These are phyloP conservation scores for Stereum hirsutum DNA, from an alignment of 1,284 basidiomycete genomes.

Conservation along the genomic window DNA sequence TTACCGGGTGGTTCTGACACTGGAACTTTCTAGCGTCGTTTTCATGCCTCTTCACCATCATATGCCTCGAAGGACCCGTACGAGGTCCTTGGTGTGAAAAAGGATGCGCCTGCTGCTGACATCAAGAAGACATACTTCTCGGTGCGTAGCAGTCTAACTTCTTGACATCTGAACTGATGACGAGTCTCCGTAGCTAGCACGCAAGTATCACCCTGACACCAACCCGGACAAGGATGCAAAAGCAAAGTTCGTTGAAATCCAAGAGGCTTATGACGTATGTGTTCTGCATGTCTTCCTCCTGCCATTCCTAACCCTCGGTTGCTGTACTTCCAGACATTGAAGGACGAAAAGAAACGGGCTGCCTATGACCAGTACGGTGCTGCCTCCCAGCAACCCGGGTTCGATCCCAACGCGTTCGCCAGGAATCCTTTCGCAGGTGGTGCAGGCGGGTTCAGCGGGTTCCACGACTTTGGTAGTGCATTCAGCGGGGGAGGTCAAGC, in stretches of 20 bases:
- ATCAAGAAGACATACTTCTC: slow-evolving; percentile 98
- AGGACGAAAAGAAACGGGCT: slow-evolving; percentile 90
- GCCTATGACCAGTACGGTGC: slow-evolving; percentile 94
- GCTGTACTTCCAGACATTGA: slow-evolving; percentile 54
- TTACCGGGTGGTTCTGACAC: neutral
- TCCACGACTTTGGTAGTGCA: slow-evolving; percentile 60
- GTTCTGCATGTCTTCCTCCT: slow-evolving; percentile 1
- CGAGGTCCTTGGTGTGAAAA: slow-evolving; percentile 79
- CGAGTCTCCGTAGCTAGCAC: slow-evolving; percentile 64
- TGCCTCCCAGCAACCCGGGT: slow-evolving; percentile 90
- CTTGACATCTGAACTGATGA: slow-evolving; percentile 3
- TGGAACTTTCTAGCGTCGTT: slow-evolving; percentile 44
- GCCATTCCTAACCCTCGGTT: slow-evolving; percentile 6
- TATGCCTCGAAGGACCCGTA: slow-evolving; percentile 85
- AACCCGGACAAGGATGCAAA: slow-evolving; percentile 90
- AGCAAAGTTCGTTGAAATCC: slow-evolving; percentile 95
- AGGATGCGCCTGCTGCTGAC: slow-evolving; percentile 78
- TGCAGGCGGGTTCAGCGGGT: slow-evolving; percentile 58
- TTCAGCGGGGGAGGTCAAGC: slow-evolving; percentile 50
- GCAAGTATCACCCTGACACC: slow-evolving; percentile 97
- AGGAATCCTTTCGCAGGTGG: slow-evolving; percentile 33
- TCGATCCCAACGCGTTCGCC: slow-evolving; percentile 78
- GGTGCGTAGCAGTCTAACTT: slow-evolving; percentile 35
- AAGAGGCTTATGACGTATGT: slow-evolving; percentile 92
- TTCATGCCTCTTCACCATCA: slow-evolving; percentile 61